Evolutionary conservation across 1,284 basidiomycete genomes (phyloP), one percentile per base, ranked within the genome.

Genomic region (Melampsora larici-populina): DNA sequence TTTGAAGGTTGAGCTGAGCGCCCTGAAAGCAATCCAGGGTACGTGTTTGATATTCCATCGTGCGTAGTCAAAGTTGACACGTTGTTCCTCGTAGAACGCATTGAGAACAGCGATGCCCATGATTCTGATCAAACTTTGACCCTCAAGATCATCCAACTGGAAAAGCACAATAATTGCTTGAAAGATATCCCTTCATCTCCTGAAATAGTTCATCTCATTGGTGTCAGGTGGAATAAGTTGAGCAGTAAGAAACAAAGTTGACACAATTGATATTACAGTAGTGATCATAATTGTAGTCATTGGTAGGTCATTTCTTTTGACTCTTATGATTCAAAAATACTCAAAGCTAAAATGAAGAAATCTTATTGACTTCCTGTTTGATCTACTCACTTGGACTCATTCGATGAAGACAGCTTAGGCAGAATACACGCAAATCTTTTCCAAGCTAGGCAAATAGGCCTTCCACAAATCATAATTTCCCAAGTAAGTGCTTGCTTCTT

Each of bases 121-220:
- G 88, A 87, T 65, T 85, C 84, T 11, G 85, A 85, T 60, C 86
- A 87, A 15, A 89, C 89, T 80, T 87, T 88, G 78, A 89, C 90
- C 0, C 82, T 97, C 63, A 91, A 91, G 0, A 94, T 91, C 82
- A 90, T 96, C 15, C 94, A 97, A 82, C 88, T 99, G 1, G 94
- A 97, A 85, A 97, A 94, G 84, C 95, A 98, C 83, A 99, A 98
- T 80, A 93, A 94, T 81, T 86, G 96, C 11, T 86, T 99, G 71
- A 97, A 97, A 84, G 95, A 97, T n/a, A n/a, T n/a, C n/a, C n/a
- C n/a, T n/a, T n/a, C n/a, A n/a, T n/a, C n/a, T n/a, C n/a, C n/a
- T n/a, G n/a, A n/a, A n/a, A n/a, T n/a, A n/a, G n/a, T n/a, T n/a
- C n/a, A n/a, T n/a, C n/a, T n/a, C n/a, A n/a, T n/a, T n/a, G n/a